These are phyloP conservation scores for Pseudogymnoascus sp. DNA, from an alignment of 2,329 filamentous ascomycete genomes.

Conservation along the genomic window DNA sequence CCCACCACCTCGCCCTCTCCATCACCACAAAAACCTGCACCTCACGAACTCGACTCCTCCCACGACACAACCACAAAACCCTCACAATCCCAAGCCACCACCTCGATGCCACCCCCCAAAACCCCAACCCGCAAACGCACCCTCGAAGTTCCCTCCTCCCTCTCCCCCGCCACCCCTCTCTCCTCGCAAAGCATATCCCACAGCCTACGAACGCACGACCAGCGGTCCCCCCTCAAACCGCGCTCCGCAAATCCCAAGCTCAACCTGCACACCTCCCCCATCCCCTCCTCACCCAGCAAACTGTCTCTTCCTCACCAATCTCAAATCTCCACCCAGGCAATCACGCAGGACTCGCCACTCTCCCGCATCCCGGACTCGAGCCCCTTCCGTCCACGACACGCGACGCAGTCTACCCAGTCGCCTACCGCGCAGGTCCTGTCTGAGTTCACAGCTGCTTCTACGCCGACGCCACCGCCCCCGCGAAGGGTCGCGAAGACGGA, in stretches of 20 bases:
- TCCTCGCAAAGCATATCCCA: background rate
- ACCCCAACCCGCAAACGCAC: background rate
- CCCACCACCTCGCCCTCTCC: background rate
- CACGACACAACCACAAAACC: background rate
- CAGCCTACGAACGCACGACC: background rate
- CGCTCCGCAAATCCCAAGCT: background rate
- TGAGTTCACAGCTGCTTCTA: background rate
- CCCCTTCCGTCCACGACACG: background rate
- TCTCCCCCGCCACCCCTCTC: background rate
- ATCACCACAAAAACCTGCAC: background rate
- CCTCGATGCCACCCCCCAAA: slow-evolving; percentile 1
- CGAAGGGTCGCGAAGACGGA: background rate
- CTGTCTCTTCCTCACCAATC: background rate
- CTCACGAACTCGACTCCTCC: background rate
- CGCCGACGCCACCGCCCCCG: background rate
- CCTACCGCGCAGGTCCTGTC: background rate
- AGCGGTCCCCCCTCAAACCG: background rate
- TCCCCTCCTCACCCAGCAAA: background rate
- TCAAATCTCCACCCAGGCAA: background rate
- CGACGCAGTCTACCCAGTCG: background rate
- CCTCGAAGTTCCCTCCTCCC: background rate
- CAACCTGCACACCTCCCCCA: background rate
- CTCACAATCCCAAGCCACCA: background rate
- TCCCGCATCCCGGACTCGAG: background rate
- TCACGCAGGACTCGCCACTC: background rate